A percentile compares a stretch with the other conserved stretches of the same genome.
These are phyloP conservation scores for Fusarium sp. DNA, from an alignment of 2,329 filamentous ascomycete genomes.

Conservation along the genomic window DNA sequence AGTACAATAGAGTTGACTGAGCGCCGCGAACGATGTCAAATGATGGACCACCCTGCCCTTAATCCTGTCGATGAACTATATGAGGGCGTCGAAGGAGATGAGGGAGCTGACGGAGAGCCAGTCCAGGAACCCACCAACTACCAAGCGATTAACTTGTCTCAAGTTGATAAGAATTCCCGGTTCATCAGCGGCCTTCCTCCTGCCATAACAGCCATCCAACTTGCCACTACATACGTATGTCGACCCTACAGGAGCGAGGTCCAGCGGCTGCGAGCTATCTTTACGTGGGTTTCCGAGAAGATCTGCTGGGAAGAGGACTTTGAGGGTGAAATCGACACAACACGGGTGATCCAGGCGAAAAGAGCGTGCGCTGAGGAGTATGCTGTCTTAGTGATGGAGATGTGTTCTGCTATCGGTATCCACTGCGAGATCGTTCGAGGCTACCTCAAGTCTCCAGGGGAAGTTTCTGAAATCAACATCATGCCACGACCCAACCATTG, in stretches of 20 bases:
- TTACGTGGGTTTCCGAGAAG: slow-evolving; percentile 96
- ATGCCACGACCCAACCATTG: slow-evolving; percentile 93
- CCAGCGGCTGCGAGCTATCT: slow-evolving; percentile 91
- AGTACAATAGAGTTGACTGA: slow-evolving; percentile 89
- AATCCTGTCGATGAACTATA: slow-evolving; percentile 90
- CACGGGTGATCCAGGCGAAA: slow-evolving; percentile 83
- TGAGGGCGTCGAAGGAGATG: slow-evolving; percentile 87
- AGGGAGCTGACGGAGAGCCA: slow-evolving; percentile 84
- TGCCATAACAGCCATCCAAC: slow-evolving; percentile 79
- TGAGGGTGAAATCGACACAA: slow-evolving; percentile 83
- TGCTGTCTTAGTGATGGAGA: slow-evolving; percentile 86
- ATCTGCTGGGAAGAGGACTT: slow-evolving; percentile 96
- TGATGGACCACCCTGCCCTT: slow-evolving; percentile 90
- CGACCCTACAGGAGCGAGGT: slow-evolving; percentile 94
- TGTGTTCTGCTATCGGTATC: slow-evolving; percentile 90
- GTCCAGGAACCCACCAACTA: slow-evolving; percentile 87
- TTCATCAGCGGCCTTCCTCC: slow-evolving; percentile 87
- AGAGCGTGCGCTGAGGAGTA: slow-evolving; percentile 90
- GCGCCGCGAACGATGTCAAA: slow-evolving; percentile 87
- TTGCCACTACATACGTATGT: slow-evolving; percentile 93
- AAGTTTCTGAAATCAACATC: slow-evolving; percentile 80
- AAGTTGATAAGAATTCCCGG: slow-evolving; percentile 95
- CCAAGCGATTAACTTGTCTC: slow-evolving; percentile 76
- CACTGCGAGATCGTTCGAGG: slow-evolving; percentile 88
- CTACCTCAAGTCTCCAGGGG: slow-evolving; percentile 90